phyloP scores from a whole-genome alignment of 129 eudicot genomes.

The Arctium minus region DNA sequence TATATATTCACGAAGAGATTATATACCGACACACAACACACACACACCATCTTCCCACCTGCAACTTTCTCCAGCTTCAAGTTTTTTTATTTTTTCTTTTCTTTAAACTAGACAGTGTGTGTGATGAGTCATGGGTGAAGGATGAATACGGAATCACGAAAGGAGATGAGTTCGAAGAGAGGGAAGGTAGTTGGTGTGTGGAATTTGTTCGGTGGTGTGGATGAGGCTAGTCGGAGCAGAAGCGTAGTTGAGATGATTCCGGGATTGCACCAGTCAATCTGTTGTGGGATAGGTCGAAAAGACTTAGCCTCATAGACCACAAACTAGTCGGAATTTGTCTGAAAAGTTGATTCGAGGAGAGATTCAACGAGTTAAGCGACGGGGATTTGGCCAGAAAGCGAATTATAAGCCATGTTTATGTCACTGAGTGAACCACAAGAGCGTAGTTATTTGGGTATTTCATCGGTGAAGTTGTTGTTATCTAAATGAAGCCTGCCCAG shows the following conservation, averaged over 20 bases:
- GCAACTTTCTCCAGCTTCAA: too few relatives aligned
- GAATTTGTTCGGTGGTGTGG: too few relatives aligned
- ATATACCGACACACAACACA: too few relatives aligned
- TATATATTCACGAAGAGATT: too few relatives aligned
- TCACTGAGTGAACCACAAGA: constrained; percentile 59
- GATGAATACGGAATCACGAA: too few relatives aligned
- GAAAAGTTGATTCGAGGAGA: constrained; percentile 62
- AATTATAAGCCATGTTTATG: constrained; percentile 61
- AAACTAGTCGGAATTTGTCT: constrained; percentile 69
- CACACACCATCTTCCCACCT: too few relatives aligned
- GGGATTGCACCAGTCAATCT: constrained; percentile 65
- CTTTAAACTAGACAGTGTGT: too few relatives aligned
- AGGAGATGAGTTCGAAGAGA: too few relatives aligned
- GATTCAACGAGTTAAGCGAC: constrained; percentile 57
- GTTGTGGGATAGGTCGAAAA: constrained; percentile 74
- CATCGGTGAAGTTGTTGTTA: constrained; percentile 54
- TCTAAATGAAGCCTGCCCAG: constrained; percentile 52
- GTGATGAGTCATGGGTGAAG: too few relatives aligned
- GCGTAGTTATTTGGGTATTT: constrained; percentile 59
- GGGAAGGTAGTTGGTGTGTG: too few relatives aligned
- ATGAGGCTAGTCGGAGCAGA: too few relatives aligned
- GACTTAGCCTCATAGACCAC: constrained; percentile 56
- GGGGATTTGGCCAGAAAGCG: constrained; percentile 72
- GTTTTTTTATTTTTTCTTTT: too few relatives aligned
- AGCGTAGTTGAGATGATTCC: constrained; percentile 12